These are phyloP conservation scores for Fraxinus angustifolia DNA, from an alignment of 305 asterid genomes.

Conservation along the genomic window DNA sequence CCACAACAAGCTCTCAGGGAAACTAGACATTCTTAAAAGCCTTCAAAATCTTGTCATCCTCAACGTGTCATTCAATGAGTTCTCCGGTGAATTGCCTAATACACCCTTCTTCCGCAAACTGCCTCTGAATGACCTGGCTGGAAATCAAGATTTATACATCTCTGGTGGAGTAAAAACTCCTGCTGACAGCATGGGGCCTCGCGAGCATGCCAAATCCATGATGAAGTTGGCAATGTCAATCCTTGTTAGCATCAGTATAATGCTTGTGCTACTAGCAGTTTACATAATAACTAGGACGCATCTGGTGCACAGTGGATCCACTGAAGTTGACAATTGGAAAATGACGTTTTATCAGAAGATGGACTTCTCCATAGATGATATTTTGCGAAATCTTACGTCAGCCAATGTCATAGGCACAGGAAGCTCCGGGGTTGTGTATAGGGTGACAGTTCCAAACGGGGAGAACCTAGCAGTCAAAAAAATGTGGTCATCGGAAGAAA, in stretches of 20 bases:
- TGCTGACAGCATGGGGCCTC: conserved; percentile 37
- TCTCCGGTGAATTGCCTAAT: conserved; percentile 74
- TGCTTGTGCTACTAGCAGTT: conserved; percentile 67
- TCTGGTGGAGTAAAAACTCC: conserved; percentile 59
- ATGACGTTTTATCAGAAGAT: conserved; percentile 77
- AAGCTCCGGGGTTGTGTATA: conserved; percentile 92
- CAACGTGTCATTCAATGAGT: conserved; percentile 73
- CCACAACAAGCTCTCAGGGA: conserved; percentile 71
- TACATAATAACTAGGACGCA: conserved; percentile 51
- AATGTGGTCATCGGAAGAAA: conserved; percentile 91
- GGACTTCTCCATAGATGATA: conserved; percentile 69
- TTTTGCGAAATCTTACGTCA: conserved; percentile 60
- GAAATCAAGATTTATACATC: conserved; percentile 57
- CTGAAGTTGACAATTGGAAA: conserved; percentile 62
- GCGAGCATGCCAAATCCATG: conserved; percentile 39
- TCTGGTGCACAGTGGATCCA: conserved; percentile 35
- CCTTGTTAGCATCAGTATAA: conserved; percentile 67
- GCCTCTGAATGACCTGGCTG: conserved; percentile 61
- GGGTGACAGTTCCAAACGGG: conserved; percentile 63
- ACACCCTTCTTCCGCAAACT: conserved; percentile 77
- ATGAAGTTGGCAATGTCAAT: conserved; percentile 86
- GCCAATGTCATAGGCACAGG: conserved; percentile 91
- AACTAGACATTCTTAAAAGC: conserved; percentile 52
- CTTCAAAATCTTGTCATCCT: conserved; percentile 83
- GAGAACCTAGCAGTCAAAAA: conserved; percentile 78